Evolutionary conservation across 768 basidiomycete species (phyloP), one percentile per base, ranked within the genome.

Genomic region (Boletus pseudo-olivaceus): DNA sequence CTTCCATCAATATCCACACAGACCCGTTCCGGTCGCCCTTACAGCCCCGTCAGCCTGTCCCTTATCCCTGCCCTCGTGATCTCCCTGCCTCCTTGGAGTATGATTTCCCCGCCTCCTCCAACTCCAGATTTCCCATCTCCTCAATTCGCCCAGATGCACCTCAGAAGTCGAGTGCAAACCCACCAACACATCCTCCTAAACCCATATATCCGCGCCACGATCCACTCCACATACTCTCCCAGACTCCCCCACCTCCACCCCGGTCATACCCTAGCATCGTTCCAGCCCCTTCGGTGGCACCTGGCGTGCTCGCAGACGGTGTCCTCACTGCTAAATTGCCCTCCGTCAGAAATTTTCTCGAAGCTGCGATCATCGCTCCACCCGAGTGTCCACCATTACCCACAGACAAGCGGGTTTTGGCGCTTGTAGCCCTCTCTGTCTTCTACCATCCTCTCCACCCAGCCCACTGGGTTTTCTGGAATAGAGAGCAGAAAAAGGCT

Each of bases 381-480:
- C 67, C 70, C 72, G 65, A 69, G 68, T 82, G 55, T 72, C 79
- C 50, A 4, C 69, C 33, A 53, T 73, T 34, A 62, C 80, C 47
- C 73, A 76, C 39, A 69, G 78, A 53, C 64, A 63, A 59, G 37
- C 62, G 75, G 53, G 66, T 85, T 52, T 77, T 83, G 55, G 76
- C 78, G 27, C 79, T 87, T 49, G 81, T 79, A 5, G 85, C 85
- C 3, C 78, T 87, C 55, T 76, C 78, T 10, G 79, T 86, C 12
- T 78, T 84, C 59, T 77, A 81, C 60, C 72, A 74, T 45, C 79
- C 78, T 15, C 72, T 75, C 30, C 78, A 84, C 65, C 78, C 78
- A 14, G 80, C 77, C 7, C 84, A 85, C 61, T 82, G 81, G 79
- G 68, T 82, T n/a, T 80, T 87, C 64, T 87, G 85, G 85, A 77